Conservation (phyloP, 805 yeast species). For the Isabelozyma heimii region DNA sequence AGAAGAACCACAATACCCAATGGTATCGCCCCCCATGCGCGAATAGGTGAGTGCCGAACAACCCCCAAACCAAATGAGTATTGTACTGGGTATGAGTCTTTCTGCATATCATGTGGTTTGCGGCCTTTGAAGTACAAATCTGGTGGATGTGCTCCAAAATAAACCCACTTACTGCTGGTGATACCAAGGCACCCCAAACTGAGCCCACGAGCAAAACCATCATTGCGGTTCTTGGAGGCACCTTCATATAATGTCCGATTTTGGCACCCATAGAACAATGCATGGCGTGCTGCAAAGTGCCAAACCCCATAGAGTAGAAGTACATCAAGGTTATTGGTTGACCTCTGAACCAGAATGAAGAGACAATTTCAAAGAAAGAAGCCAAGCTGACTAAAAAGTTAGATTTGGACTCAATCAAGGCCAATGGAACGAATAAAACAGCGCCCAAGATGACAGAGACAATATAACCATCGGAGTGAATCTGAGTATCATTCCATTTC, state of each 20-base stretch:
- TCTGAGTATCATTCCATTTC: constrained; percentile 3
- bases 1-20: constrained; percentile 10
- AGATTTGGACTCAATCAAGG: constrained; percentile 7
- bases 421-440: constrained; percentile 6
- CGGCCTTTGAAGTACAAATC: constrained; percentile 7
- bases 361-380: constrained; percentile 8
- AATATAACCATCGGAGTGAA: constrained; percentile 7
- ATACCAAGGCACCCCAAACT: constrained; percentile 7
- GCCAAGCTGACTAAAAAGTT: constrained; percentile 4
- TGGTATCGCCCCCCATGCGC: constrained; percentile 8
- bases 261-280: constrained; percentile 9
- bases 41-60: constrained; percentile 9
- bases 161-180: constrained; percentile 5
- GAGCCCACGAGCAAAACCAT: constrained; percentile 4
- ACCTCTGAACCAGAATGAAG: constrained; percentile 11
- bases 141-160: constrained; percentile 4
- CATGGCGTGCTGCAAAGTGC: constrained; percentile 9
- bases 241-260: constrained; percentile 11
- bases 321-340: constrained; percentile 8
- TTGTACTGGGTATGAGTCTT: constrained; percentile 6
- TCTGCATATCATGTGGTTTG: constrained; percentile 10
- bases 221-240: constrained; percentile 8
- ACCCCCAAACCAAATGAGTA: constrained; percentile 11
- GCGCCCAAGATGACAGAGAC: constrained; percentile 7
- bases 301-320: constrained; percentile 8